Evolutionary conservation across 2,329 filamentous ascomycete genomes (phyloP), one percentile per base, ranked within the genome.

Genomic region (Colletotrichum tanaceti): DNA sequence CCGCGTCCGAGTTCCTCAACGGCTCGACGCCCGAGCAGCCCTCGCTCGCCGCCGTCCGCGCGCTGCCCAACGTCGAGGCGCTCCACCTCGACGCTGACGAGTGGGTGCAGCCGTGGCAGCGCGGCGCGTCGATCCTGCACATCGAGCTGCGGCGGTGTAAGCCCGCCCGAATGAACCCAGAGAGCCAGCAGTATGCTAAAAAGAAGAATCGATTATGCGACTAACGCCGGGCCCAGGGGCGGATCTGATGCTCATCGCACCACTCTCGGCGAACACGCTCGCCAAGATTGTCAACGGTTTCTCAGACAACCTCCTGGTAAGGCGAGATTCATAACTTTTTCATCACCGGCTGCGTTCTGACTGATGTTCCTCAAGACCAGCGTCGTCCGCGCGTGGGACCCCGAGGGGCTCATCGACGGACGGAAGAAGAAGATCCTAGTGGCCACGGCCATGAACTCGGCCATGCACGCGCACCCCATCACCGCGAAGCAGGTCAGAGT

Each of bases 321-420:
- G 65, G 9, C 18, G 22, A 91, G 2, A 22, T 22, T 32, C 7
- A 9, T 32, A 7, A 20, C 3, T n/a, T 3, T 7, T 16, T 18
- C 2, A n/a, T 5, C 7, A 7, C 2, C 14, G 28, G 28, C 28
- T 18, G 11, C 24, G 4, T 3, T 43, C 13, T 20, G 32, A 3
- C 5, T 52, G 5, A 38, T 32, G 18, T 18, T 16, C 52, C 24
- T 41, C 43, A 66, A 32, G 28, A 46, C 89, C 16, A 85, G 82
- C 55, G 91, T 96, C 0, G 85, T 96, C 44, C 85, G 95, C 22
- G 95, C 95, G 0, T 99, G 95, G 96, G 95, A 98, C 79, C 90
- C 89, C 0, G 85, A 84, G n/a, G 88, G 89, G 0, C 76, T 84
- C 18, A 80, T 91, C 7, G 89, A 91, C 69, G 79, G 76, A 6